These are phyloP conservation scores for Chlamydomonas sp. DNA, from an alignment of 139 green algal genomes.

Conservation along the genomic window DNA sequence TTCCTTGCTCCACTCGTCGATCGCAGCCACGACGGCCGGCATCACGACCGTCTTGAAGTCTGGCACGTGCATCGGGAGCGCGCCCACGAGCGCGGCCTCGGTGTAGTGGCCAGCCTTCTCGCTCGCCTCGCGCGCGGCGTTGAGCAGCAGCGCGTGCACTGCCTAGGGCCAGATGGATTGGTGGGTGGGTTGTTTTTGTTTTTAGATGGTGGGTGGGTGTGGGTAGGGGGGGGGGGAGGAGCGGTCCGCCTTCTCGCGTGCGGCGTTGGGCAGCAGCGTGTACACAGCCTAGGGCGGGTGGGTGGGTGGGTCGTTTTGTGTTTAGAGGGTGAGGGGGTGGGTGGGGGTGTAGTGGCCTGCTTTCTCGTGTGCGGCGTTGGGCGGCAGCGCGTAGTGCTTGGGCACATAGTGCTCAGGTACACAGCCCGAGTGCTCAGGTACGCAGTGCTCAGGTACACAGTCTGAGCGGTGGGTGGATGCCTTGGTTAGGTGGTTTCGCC, in stretches of 20 bases:
- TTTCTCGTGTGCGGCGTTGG: slow-evolving; percentile 46
- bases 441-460: no score
- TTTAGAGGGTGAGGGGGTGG: no score
- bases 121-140: slow-evolving; percentile 50
- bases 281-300: no score
- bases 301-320: no score
- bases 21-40: slow-evolving; percentile 46
- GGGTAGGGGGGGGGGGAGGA: no score
- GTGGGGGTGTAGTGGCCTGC: slow-evolving; percentile 48
- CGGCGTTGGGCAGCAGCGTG: slow-evolving; percentile 50
- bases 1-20: slow-evolving; percentile 73
- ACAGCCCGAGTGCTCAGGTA: no score
- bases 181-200: no score
- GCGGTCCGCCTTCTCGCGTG: slow-evolving; percentile 46
- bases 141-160: slow-evolving; percentile 57
- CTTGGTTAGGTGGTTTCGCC: no score
- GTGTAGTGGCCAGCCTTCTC: slow-evolving; percentile 48
- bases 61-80: slow-evolving; percentile 59
- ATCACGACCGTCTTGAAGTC: slow-evolving; percentile 78
- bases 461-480: no score
- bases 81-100: slow-evolving; percentile 46
- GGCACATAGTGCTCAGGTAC: no score
- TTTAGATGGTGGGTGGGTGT: no score
- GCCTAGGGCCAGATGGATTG: no score
- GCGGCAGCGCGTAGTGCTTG: slow-evolving; percentile 55